These are phyloP conservation scores for Talaromyces thailandensis DNA, from an alignment of 495 filamentous ascomycete genomes.

Conservation along the genomic window DNA sequence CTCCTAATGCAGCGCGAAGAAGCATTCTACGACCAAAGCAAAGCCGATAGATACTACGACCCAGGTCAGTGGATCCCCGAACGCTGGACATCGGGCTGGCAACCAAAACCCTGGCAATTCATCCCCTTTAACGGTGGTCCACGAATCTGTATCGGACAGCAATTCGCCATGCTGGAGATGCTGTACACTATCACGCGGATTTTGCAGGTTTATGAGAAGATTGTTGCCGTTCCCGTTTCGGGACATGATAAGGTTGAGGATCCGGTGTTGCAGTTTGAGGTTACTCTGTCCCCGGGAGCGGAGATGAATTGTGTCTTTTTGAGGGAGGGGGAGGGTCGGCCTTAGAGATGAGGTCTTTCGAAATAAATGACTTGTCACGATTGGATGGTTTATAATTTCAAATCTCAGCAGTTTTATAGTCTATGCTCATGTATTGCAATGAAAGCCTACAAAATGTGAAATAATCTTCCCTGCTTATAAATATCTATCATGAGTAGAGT, in stretches of 20 bases:
- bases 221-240: slow-evolving; percentile 27
- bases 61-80: slow-evolving; percentile 54
- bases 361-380: not conserved
- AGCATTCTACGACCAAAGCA: slow-evolving; percentile 40
- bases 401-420: not conserved
- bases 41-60: slow-evolving; percentile 38
- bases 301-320: slow-evolving; percentile 37
- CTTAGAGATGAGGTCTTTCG: not conserved
- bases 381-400: not conserved
- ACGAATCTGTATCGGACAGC: slow-evolving; percentile 52
- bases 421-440: not conserved
- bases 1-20: slow-evolving; percentile 50
- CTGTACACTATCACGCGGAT: slow-evolving; percentile 52
- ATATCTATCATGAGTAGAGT: not conserved
- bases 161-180: slow-evolving; percentile 55
- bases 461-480: not conserved
- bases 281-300: slow-evolving; percentile 29
- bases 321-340: slow-evolving; percentile 19
- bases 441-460: not conserved
- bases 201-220: slow-evolving; percentile 49
- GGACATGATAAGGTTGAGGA: slow-evolving; percentile 28
- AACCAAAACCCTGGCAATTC: slow-evolving; percentile 55
- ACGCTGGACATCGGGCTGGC: slow-evolving; percentile 65
- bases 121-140: slow-evolving; percentile 57
- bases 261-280: slow-evolving; percentile 27